A percentile compares a stretch with the other conserved stretches of the same genome.
Conservation (phyloP, 2,329 filamentous ascomycete genomes). For the Colletotrichum orchidophilum region DNA sequence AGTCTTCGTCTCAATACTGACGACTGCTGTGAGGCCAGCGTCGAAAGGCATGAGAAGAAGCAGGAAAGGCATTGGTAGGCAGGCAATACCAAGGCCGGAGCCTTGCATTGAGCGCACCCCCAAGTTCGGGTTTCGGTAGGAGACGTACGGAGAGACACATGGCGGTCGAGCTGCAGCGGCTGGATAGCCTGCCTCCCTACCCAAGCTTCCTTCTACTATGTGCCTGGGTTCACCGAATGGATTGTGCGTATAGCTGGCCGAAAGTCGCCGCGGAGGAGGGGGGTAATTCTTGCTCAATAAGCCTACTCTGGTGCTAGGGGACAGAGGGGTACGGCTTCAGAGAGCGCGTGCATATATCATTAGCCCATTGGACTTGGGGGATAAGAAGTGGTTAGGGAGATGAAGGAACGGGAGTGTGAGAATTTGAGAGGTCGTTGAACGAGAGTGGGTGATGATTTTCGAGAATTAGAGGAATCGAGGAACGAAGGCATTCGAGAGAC, state of each 20-base stretch:
- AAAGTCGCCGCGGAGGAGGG: neutral
- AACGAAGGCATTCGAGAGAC: slow-evolving; percentile 7
- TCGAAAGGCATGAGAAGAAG: neutral
- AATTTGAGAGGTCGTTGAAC: neutral
- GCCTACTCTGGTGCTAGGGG: slow-evolving; percentile 15
- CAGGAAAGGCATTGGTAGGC: neutral
- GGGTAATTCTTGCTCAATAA: neutral
- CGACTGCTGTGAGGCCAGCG: neutral
- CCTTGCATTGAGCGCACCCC: neutral
- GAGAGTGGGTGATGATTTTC: neutral
- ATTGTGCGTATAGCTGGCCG: neutral
- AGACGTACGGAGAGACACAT: slow-evolving; percentile 33
- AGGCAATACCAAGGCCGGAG: neutral
- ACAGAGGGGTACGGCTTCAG: slow-evolving; percentile 20
- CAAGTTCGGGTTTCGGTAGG: neutral
- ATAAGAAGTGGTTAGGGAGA: neutral
- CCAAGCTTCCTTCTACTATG: neutral
- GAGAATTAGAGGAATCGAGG: neutral
- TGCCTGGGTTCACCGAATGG: neutral
- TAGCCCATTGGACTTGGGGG: slow-evolving; percentile 13
- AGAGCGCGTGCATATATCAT: slow-evolving; percentile 5
- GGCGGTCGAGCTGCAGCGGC: slow-evolving; percentile 5
- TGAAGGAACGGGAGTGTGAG: neutral
- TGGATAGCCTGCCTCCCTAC: neutral
- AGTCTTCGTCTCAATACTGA: neutral